Conservation (phyloP, 2,329 filamentous ascomycete species). For the Colletotrichum melonis region DNA sequence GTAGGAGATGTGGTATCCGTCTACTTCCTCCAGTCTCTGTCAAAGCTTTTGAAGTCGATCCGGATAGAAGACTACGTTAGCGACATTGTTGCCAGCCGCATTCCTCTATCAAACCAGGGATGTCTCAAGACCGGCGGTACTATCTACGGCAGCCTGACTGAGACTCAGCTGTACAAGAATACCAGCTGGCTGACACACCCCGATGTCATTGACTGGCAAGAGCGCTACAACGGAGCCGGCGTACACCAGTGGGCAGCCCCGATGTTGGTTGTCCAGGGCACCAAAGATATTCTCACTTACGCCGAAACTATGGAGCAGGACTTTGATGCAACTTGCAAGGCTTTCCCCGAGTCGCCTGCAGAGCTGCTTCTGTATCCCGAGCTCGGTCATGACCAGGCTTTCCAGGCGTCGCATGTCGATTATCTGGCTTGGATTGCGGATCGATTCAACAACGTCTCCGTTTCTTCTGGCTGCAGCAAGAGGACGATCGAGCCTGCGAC, state of each 20-base stretch:
- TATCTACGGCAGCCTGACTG: too few species aligned
- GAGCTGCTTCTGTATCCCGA: constrained; percentile 16
- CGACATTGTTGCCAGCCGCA: background rate
- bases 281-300: constrained; percentile 33
- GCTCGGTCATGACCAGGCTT: constrained; percentile 8
- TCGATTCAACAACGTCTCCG: constrained; percentile 14
- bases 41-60: constrained; percentile 33
- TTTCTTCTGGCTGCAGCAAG: constrained; percentile 2
- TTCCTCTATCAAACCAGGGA: constrained; percentile 12
- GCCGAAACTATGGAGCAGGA: background rate
- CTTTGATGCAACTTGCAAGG: background rate
- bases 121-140: constrained; percentile 29
- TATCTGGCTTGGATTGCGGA: constrained; percentile 24
- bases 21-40: constrained; percentile 37
- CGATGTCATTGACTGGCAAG: constrained; percentile 6
- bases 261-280: constrained; percentile 39
- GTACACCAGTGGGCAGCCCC: constrained; percentile 37
- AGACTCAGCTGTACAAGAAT: constrained; percentile 23
- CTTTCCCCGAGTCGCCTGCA: background rate
- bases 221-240: constrained; percentile 35
- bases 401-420: constrained; percentile 19
- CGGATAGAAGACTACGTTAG: constrained; percentile 35
- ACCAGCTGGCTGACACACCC: constrained; percentile 29
- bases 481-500: background rate
- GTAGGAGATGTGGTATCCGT: constrained; percentile 29